Conservation (phyloP, 116 monocot species). For the Trichopus zeylanicus region DNA sequence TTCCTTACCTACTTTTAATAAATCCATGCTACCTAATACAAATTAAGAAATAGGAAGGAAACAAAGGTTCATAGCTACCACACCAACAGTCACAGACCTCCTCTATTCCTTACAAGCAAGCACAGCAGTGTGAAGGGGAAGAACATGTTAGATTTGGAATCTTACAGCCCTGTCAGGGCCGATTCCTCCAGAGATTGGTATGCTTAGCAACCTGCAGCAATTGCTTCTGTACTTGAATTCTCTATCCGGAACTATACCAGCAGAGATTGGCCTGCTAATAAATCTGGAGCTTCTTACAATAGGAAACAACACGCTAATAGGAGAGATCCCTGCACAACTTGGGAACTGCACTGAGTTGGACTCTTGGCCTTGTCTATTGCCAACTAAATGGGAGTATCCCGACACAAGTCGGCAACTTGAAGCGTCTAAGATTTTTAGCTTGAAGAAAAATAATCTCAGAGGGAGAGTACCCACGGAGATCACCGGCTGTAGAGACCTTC, state of each 20-base stretch:
- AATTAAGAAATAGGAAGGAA: conserved; percentile 22
- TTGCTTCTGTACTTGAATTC: conserved; percentile 75
- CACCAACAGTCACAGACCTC: conserved; percentile 13
- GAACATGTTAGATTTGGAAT: too few species aligned
- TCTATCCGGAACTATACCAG: conserved; percentile 60
- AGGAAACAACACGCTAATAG: conserved; percentile 63
- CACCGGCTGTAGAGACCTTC: conserved; percentile 21
- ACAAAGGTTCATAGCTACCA: conserved; percentile 15
- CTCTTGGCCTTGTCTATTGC: conserved; percentile 65
- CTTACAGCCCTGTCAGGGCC: too few species aligned
- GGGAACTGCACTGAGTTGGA: conserved; percentile 37
- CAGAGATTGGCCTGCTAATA: conserved; percentile 49
- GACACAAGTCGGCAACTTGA: conserved; percentile 35
- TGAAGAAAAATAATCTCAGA: conserved; percentile 47
- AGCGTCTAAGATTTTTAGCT: conserved; percentile 30
- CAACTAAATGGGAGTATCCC: conserved; percentile 60
- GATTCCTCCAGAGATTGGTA: conserved; percentile 52
- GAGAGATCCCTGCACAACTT: conserved; percentile 44
- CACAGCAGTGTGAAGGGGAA: neutral
- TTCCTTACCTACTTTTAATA: conserved; percentile 1
- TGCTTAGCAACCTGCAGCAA: conserved; percentile 40
- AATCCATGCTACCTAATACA: conserved; percentile 32
- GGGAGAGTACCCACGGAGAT: conserved; percentile 51
- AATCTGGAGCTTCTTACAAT: conserved; percentile 54
- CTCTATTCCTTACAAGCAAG: neutral